phyloP scores from a whole-genome alignment of 2,329 filamentous ascomycete species.

The Aspergillus chevalieri region DNA sequence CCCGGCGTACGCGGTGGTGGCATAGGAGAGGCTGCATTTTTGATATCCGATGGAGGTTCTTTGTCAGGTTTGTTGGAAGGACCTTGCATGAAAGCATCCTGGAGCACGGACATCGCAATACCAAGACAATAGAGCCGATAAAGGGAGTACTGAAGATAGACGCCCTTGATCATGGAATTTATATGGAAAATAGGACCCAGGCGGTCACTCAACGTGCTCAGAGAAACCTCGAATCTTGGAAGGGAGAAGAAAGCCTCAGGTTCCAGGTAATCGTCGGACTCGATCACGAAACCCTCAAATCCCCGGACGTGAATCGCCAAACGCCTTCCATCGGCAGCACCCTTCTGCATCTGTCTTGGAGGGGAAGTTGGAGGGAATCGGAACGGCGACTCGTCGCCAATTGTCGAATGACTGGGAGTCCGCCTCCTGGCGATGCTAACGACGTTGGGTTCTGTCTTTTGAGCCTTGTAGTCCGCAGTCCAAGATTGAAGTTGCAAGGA shows the following conservation, averaged over 20 bases:
- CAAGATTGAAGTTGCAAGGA: conserved; percentile 82
- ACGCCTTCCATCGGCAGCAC: conserved; percentile 67
- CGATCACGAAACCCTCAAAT: conserved; percentile 84
- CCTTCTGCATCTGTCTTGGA: conserved; percentile 34
- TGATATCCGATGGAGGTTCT: conserved; percentile 7
- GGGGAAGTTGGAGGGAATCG: conserved; percentile 48
- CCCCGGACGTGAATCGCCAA: conserved; percentile 74
- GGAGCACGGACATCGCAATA: conserved; percentile 70
- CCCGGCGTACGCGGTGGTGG: conserved; percentile 22
- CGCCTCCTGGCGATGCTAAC: conserved; percentile 55
- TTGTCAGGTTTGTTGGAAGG: conserved; percentile 11
- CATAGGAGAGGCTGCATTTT: conserved; percentile 15
- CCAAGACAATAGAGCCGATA: conserved; percentile 88
- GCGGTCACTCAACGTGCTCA: conserved; percentile 77
- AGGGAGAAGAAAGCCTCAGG: conserved; percentile 78
- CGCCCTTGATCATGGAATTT: conserved; percentile 70
- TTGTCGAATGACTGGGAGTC: conserved; percentile 63
- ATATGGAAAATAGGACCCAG: conserved; percentile 85
- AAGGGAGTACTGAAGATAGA: conserved; percentile 83
- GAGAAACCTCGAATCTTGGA: conserved; percentile 77
- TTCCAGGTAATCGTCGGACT: conserved; percentile 77
- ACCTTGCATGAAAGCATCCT: conserved; percentile 54
- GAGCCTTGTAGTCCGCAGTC: conserved; percentile 81
- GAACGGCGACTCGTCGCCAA: conserved; percentile 58
- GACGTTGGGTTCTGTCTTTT: conserved; percentile 58